phyloP scores from a whole-genome alignment of 73 alveolate species.

The Diophrys sp. region DNA sequence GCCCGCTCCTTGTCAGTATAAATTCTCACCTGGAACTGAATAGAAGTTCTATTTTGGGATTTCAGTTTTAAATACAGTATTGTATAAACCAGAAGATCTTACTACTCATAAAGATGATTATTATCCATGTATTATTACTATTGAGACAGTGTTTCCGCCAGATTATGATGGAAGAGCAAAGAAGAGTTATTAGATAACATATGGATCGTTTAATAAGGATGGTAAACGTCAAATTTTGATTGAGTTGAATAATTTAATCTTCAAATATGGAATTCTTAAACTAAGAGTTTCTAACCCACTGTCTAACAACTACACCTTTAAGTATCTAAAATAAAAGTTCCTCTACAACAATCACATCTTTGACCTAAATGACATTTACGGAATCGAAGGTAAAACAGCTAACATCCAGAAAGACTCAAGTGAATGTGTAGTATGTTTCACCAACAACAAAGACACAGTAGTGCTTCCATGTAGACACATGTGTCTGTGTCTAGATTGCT shows the following conservation, averaged over 20 bases:
- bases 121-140: slow-evolving; percentile 51
- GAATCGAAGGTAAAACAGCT: slow-evolving; percentile 53
- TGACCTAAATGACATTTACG: slow-evolving; percentile 66
- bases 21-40: slow-evolving; percentile 49
- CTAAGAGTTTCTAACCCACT: too few species aligned
- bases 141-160: slow-evolving; percentile 48
- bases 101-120: slow-evolving; percentile 45
- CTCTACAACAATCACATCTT: slow-evolving; percentile 54
- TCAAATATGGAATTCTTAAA: too few species aligned
- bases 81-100: slow-evolving; percentile 48
- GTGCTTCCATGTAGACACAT: slow-evolving; percentile 89
- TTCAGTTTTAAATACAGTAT: slow-evolving; percentile 9
- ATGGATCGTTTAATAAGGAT: slow-evolving; percentile 42
- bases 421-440: slow-evolving; percentile 83
- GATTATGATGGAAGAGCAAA: slow-evolving; percentile 54
- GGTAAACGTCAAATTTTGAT: too few species aligned
- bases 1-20: slow-evolving; percentile 53
- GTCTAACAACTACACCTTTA: slow-evolving; percentile 29
- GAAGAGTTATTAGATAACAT: slow-evolving; percentile 40
- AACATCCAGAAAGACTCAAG: slow-evolving; percentile 46
- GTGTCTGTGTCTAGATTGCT: slow-evolving; percentile 79
- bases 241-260: too few species aligned
- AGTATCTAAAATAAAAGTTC: slow-evolving; percentile 48
- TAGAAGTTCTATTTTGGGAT: slow-evolving; percentile 50
- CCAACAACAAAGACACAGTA: slow-evolving; percentile 78